Evolutionary conservation across 1,139 yeast genomes (phyloP), one percentile per base, ranked within the genome.

Genomic region (Debaryomyces psychrophilus): DNA sequence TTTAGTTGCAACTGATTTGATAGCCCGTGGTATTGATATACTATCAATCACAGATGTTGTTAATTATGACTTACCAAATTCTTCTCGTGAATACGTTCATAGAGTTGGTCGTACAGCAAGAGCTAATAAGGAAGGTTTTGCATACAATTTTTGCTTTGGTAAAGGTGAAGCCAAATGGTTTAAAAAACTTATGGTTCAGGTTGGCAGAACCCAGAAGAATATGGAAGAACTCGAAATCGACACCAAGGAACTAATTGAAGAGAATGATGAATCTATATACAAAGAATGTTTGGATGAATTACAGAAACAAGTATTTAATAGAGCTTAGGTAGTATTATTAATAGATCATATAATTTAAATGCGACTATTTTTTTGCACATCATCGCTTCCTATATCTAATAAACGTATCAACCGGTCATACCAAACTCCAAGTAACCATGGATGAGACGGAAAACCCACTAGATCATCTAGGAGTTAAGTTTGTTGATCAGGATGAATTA

Each of bases 41-140:
- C 69, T 78, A 8, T 76, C 83, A 6, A 82, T 95, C 43, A 76
- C 83, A 26, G 82, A 83, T 50, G 97, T 93, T 11, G 68, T 93
- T 45, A 95, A 93, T 64, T 93, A 93, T 62, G 99, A 95, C 58
- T 69, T 90, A 47, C 99, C 99, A 7, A 79, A 83, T 39, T 87
- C 96, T 0, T 79, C 93, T 0, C 84, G 95, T 53, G 99, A 93
- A 59, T 95, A 93, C 57, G 89, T 93, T 27, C 99, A 93, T 65
- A 79, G 99, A 55, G 93, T 92, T 29, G 99, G 99, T 37, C 83
- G 99, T 71, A 92, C 98, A 0, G 98, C 98, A 1, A 82, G 99
- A 67, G 99, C 98, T 1, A 85, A 87, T 46, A 79, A 84, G 41
- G 43, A 56, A 0, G 99, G 99, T 59, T 71, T 74, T 43, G 96